A percentile compares a stretch with the other conserved stretches of the same genome.
Conservation (phyloP, 495 filamentous ascomycete species). For the Lichina pygmaea region DNA sequence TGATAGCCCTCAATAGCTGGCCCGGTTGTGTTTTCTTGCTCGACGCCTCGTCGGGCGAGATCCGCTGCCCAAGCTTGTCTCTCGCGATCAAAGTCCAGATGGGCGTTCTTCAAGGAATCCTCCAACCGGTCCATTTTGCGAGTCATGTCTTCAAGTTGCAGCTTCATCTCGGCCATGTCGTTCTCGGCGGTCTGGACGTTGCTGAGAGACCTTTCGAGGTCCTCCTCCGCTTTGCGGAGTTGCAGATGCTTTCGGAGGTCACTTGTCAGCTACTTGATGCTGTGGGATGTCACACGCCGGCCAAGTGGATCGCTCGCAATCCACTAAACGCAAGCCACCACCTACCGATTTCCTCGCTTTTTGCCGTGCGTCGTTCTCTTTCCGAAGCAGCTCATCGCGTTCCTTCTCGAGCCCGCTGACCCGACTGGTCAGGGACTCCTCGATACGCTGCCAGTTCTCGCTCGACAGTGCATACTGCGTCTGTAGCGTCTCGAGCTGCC, state of each 20-base stretch:
- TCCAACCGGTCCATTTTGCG: conserved; percentile 37
- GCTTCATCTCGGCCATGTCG: conserved; percentile 28
- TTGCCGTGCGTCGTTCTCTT: conserved; percentile 59
- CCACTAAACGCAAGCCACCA: neutral
- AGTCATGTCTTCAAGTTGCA: conserved; percentile 35
- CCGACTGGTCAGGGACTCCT: conserved; percentile 50
- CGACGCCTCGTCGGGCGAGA: conserved; percentile 24
- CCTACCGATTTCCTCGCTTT: conserved; percentile 70
- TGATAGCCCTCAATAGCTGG: neutral
- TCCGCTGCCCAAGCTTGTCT: conserved; percentile 37
- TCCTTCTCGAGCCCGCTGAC: conserved; percentile 63
- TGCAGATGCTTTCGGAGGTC: too few relatives aligned
- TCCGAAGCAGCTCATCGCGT: conserved; percentile 55
- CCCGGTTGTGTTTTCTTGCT: conserved; percentile 30
- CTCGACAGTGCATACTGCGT: conserved; percentile 84
- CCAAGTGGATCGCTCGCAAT: neutral
- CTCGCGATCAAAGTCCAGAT: conserved; percentile 39
- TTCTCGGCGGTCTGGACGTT: conserved; percentile 31
- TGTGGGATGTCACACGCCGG: too few relatives aligned
- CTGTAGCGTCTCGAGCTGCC: conserved; percentile 88
- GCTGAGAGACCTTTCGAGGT: conserved; percentile 45
- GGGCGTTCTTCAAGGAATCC: conserved; percentile 27
- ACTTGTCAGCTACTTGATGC: too few relatives aligned
- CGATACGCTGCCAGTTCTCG: conserved; percentile 93
- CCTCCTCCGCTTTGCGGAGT: conserved; percentile 37